These are phyloP conservation scores for Colletotrichum noveboracense DNA, from an alignment of 2,329 filamentous ascomycete genomes.

Conservation along the genomic window DNA sequence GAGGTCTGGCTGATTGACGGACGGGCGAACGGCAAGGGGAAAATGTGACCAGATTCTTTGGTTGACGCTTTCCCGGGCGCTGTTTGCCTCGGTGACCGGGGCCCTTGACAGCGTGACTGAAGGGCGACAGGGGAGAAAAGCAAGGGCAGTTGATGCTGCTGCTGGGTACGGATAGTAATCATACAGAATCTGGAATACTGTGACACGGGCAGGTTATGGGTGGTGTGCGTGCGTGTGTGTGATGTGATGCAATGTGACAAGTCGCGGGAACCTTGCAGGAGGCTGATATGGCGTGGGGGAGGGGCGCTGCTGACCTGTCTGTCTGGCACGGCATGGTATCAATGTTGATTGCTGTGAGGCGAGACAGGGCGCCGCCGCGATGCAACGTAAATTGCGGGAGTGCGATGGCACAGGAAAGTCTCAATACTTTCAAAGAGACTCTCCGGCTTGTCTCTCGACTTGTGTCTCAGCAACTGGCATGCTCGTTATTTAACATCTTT, in stretches of 20 bases:
- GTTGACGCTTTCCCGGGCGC: neutral
- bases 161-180: neutral
- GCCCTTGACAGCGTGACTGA: neutral
- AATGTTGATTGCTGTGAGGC: neutral
- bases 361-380: neutral
- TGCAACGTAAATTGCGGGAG: neutral
- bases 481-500: neutral
- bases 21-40: neutral
- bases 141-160: neutral
- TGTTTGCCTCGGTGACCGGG: neutral
- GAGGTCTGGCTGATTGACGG: neutral
- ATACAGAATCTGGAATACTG: neutral
- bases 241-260: conserved; percentile 9
- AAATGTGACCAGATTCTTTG: neutral
- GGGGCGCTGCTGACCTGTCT: neutral
- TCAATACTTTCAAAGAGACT: neutral
- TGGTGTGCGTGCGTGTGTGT: neutral
- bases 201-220: neutral
- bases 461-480: neutral
- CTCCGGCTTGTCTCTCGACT: neutral
- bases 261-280: conserved; percentile 16
- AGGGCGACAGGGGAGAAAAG: neutral
- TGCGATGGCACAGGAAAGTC: neutral
- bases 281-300: neutral
- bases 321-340: neutral